Evolutionary conservation across 495 filamentous ascomycete genomes (phyloP).

Genomic region (Penicillium ucsense): DNA sequence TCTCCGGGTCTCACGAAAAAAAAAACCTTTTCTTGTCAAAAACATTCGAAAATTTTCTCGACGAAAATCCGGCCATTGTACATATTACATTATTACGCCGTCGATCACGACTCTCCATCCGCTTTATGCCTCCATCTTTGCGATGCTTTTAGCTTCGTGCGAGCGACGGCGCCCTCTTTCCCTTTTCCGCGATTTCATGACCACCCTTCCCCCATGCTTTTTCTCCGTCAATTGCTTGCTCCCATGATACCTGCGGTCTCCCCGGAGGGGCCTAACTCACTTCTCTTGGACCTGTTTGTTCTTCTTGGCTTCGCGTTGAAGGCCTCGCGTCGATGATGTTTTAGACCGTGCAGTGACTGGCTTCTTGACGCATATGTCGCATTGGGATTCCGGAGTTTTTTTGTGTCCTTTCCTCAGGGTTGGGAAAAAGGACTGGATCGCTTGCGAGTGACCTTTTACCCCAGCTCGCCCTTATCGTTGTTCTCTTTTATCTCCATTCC

Average conservation of each 20-base stretch:
- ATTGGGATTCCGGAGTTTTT: slow-evolving; percentile 28
- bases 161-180: slow-evolving; percentile 33
- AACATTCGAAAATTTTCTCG: slow-evolving; percentile 16
- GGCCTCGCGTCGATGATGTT: slow-evolving; percentile 28
- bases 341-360: slow-evolving; percentile 37
- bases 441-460: slow-evolving; percentile 23
- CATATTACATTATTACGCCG: slow-evolving; percentile 23
- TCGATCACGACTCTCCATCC: slow-evolving; percentile 27
- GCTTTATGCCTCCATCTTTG: slow-evolving; percentile 32
- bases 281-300: slow-evolving; percentile 14
- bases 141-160: slow-evolving; percentile 36
- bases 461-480: neutral
- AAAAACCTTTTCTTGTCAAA: slow-evolving; percentile 12
- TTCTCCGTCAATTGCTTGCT: neutral
- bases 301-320: slow-evolving; percentile 18
- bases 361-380: slow-evolving; percentile 29
- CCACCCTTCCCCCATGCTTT: slow-evolving; percentile 17
- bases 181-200: slow-evolving; percentile 23
- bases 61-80: slow-evolving; percentile 31
- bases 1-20: neutral
- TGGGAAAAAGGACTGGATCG: slow-evolving; percentile 11
- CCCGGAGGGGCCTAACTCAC: slow-evolving; percentile 29
- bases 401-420: slow-evolving; percentile 16
- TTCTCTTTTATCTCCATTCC: slow-evolving; percentile 6
- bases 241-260: slow-evolving; percentile 34